These are phyloP conservation scores for Leptographium flavum DNA, from an alignment of 2,329 filamentous ascomycete species.

Conservation along the genomic window DNA sequence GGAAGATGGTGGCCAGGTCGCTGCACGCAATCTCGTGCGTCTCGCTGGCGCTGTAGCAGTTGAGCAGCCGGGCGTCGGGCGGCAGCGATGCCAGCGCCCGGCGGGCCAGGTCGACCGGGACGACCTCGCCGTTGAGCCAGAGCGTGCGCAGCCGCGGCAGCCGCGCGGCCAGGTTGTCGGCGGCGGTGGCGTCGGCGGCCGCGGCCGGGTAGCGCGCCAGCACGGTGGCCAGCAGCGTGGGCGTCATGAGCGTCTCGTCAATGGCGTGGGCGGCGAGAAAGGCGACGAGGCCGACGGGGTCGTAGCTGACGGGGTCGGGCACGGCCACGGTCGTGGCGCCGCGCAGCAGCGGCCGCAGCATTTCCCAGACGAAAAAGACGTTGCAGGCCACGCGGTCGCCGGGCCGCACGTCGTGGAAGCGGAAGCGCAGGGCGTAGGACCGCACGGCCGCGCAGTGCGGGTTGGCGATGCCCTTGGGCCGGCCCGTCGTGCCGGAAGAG, in stretches of 20 bases:
- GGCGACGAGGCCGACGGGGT: constrained; percentile 59
- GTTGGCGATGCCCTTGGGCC: constrained; percentile 72
- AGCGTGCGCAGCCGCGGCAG: constrained; percentile 54
- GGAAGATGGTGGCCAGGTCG: constrained; percentile 54
- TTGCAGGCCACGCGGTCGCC: constrained; percentile 76
- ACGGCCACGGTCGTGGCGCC: constrained; percentile 65
- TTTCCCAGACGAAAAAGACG: constrained; percentile 81
- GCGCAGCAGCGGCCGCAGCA: constrained; percentile 59
- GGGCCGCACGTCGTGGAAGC: constrained; percentile 50
- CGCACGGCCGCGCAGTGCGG: constrained; percentile 59
- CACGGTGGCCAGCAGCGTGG: constrained; percentile 62
- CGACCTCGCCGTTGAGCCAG: constrained; percentile 75
- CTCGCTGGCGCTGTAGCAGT: constrained; percentile 72
- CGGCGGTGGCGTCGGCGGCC: too few species aligned
- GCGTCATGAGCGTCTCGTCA: constrained; percentile 74
- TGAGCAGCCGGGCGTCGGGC: constrained; percentile 55
- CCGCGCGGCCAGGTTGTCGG: constrained; percentile 45
- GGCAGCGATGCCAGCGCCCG: constrained; percentile 55
- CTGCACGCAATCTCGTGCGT: constrained; percentile 70
- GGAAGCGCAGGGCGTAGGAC: constrained; percentile 62
- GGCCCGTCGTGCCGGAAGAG: constrained; percentile 63
- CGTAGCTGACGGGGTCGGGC: constrained; percentile 64
- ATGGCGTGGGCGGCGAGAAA: constrained; percentile 50
- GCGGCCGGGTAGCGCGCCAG: constrained; percentile 49
- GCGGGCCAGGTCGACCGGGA: constrained; percentile 61